Conservation (phyloP, 1,139 yeast genomes). For the Keqinozyma sinolaborantium region DNA sequence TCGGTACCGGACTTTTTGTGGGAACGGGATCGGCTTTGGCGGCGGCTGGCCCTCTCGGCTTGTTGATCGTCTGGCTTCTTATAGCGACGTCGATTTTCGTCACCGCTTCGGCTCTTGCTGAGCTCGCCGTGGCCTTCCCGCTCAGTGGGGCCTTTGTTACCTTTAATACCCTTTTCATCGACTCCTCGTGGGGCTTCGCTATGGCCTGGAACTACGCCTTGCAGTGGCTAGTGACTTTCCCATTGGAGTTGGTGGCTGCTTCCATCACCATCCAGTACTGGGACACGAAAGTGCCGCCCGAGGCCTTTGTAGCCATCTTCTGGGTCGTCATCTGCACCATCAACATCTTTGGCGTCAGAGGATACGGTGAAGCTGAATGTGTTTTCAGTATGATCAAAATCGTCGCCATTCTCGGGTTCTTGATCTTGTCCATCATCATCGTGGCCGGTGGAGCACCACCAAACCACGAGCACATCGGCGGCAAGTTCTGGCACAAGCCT, state of each 20-base stretch:
- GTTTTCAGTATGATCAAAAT: constrained; percentile 28
- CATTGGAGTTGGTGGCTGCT: constrained; percentile 39
- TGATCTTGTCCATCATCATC: constrained; percentile 25
- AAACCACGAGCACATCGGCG: constrained; percentile 33
- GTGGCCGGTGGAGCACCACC: constrained; percentile 33
- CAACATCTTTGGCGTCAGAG: constrained; percentile 33
- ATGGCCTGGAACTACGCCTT: constrained; percentile 42
- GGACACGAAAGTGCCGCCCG: constrained; percentile 23
- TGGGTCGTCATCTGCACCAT: constrained; percentile 24
- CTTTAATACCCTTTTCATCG: constrained; percentile 33
- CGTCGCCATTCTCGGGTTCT: constrained; percentile 28
- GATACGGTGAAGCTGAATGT: constrained; percentile 35
- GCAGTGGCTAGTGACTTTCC: constrained; percentile 37
- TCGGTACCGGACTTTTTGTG: constrained; percentile 41
- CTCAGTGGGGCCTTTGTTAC: constrained; percentile 39
- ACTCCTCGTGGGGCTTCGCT: constrained; percentile 36
- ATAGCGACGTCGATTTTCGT: constrained; percentile 30
- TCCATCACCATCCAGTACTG: constrained; percentile 31
- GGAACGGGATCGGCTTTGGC: constrained; percentile 30
- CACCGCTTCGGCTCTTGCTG: constrained; percentile 34
- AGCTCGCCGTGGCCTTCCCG: constrained; percentile 38
- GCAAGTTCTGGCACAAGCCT: constrained; percentile 29
- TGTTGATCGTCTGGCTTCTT: constrained; percentile 28
- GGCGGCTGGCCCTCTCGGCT: constrained; percentile 35
- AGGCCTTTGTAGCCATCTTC: constrained; percentile 28